Conservation (phyloP, 1,139 yeast genomes). For the Debaryomycetaceae sp. region DNA sequence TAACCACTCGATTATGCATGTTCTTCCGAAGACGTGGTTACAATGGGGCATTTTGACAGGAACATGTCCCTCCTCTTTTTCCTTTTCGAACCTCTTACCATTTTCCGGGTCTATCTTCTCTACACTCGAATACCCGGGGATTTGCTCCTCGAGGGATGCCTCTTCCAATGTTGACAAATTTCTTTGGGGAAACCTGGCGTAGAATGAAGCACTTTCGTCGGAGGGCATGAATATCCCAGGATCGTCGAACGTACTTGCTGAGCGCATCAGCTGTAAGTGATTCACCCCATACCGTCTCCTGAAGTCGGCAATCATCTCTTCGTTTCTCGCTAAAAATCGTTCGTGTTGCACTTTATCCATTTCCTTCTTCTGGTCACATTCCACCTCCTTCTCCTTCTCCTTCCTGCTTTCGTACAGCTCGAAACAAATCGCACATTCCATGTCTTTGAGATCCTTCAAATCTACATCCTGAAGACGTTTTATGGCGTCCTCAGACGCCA, state of each 20-base stretch:
- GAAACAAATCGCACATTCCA: conserved; percentile 44
- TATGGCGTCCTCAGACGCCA: conserved; percentile 42
- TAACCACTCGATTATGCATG: conserved; percentile 45
- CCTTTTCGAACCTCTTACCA: conserved; percentile 12
- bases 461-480: conserved; percentile 29
- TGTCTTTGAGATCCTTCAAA: conserved; percentile 14
- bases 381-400: background rate
- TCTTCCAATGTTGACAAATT: conserved; percentile 22
- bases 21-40: conserved; percentile 39
- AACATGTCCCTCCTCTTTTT: conserved; percentile 24
- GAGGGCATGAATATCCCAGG: conserved; percentile 39
- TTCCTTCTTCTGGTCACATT: background rate
- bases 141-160: conserved; percentile 24
- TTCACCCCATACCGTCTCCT: conserved; percentile 2
- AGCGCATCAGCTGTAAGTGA: conserved; percentile 4
- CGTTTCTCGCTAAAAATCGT: conserved; percentile 1
- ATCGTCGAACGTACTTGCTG: conserved; percentile 23
- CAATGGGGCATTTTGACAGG: conserved; percentile 46
- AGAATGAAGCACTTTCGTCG: conserved; percentile 27
- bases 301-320: conserved; percentile 1
- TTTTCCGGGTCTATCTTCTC: conserved; percentile 8
- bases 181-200: conserved; percentile 33
- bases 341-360: background rate
- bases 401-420: conserved; percentile 24
- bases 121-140: conserved; percentile 28